Base-by-base conservation (phyloP, 31 red algal genomes). In the Odonthalia washingtoniensis region DNA sequence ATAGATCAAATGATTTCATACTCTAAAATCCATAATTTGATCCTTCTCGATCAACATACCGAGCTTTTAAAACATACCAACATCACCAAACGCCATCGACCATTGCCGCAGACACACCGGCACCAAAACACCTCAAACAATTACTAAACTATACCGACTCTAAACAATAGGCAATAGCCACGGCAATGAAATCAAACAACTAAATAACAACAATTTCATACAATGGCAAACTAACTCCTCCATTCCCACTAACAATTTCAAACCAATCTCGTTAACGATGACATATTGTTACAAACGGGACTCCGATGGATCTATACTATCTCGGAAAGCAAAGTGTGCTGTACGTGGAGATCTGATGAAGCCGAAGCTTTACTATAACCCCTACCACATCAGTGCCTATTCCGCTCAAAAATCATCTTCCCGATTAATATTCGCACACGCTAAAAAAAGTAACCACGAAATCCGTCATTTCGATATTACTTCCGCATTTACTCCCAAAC, bases 341-440 rank as follows among this genome's bases (percentile, higher is more conserved):
- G 17, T 87, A 40, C 27, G 70, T 74, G 83, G 70, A 3, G 83
- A 87, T 37, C 70, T 12, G 35, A 77, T 87, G 83, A 74, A 35
- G 9, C 83, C 70, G 12, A 18, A 87, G 17, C 1, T 16, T 21
- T 9, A 87, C 44, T 76, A 61, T 35, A 30, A 87, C 34, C 41
- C 70, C 14, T 36, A 87, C 70, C 52, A 1, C 43, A 77, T 70
- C 3, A 24, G 69, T 4, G 68, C 68, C 2, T 49, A 87, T 64
- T 35, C 62, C 4, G 49, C 80, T 18, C 62, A 84, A 12, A 84
- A 70, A 40, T 24, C 36, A 24, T n/a, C n/a, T n/a, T n/a, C n/a
- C n/a, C 65, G 60, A 3, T 32, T 72, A 2, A 5, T 67, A 14
- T 46, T 84, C 0, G 65, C 65, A 5, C 36, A 67, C 3, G 2